Percentiles rank a stretch among this genome's conserved stretches.
Evolutionary conservation across 345 rosid genomes (phyloP).

Genomic region (Syzygium jambos): DNA sequence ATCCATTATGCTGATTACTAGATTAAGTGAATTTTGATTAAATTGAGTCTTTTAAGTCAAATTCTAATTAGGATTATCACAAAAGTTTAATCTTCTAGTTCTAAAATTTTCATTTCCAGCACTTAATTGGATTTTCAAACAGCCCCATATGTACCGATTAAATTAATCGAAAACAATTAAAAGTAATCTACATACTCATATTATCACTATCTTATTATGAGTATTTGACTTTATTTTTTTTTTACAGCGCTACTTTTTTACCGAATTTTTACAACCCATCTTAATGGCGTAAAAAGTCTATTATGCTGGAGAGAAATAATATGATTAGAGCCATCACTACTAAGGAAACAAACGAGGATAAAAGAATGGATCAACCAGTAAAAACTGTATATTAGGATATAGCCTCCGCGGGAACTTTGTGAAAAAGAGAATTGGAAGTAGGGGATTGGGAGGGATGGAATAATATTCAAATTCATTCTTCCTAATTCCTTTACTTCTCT

Average conservation of each 20-base stretch:
- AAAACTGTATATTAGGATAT: background rate
- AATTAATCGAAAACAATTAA: background rate
- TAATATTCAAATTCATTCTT: background rate
- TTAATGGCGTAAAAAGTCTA: background rate
- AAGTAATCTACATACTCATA: too few species aligned
- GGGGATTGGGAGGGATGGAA: background rate
- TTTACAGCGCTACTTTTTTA: background rate
- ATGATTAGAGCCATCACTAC: rapidly evolving
- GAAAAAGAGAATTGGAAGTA: background rate
- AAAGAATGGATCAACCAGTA: background rate
- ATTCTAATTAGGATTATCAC: background rate
- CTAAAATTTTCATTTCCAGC: background rate
- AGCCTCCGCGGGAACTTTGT: background rate
- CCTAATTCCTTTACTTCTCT: background rate
- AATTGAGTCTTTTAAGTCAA: background rate
- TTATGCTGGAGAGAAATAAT: background rate
- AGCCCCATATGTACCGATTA: background rate
- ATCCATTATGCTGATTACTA: background rate
- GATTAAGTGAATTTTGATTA: background rate
- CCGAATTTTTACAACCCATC: background rate
- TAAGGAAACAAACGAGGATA: background rate
- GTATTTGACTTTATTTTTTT: background rate
- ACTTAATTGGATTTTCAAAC: background rate
- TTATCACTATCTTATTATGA: background rate
- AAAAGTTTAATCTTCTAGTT: too few species aligned